These are phyloP conservation scores for Xylariaceae sp. DNA, from an alignment of 2,329 filamentous ascomycete species.

Conservation along the genomic window DNA sequence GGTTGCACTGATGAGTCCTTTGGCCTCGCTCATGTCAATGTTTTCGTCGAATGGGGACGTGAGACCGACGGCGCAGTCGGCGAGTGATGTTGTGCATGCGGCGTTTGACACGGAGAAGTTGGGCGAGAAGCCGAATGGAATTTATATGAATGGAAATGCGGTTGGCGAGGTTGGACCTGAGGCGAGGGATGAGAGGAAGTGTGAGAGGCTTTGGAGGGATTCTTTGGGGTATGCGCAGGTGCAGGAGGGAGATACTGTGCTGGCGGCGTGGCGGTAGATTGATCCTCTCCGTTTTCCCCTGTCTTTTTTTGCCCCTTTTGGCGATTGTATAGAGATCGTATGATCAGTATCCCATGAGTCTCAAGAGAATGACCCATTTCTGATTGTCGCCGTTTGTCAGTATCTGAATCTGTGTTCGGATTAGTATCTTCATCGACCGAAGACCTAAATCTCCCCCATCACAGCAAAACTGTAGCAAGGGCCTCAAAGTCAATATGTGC, in stretches of 20 bases:
- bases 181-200: constrained; percentile 29
- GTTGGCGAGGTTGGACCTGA: constrained; percentile 21
- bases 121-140: constrained; percentile 29
- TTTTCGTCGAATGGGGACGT: constrained; percentile 22
- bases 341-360: not conserved
- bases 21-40: constrained; percentile 10
- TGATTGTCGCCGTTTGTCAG: too few relatives aligned
- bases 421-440: too few relatives aligned
- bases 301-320: not conserved
- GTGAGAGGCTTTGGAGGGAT: constrained; percentile 29
- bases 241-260: constrained; percentile 28
- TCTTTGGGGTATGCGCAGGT: constrained; percentile 26
- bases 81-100: constrained; percentile 28
- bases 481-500: too few relatives aligned
- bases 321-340: not conserved
- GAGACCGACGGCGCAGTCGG: constrained; percentile 29
- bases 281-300: not conserved
- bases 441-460: too few relatives aligned
- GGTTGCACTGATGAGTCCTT: constrained; percentile 15
- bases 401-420: too few relatives aligned
- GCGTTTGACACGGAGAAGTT: constrained; percentile 26
- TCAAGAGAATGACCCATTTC: not conserved
- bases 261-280: constrained; percentile 26
- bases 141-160: constrained; percentile 30
- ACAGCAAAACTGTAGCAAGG: too few relatives aligned